Evolutionary conservation across 208 protist genomes (phyloP), one percentile per base, ranked within the genome.

Genomic region (Leishmania aethiopica): DNA sequence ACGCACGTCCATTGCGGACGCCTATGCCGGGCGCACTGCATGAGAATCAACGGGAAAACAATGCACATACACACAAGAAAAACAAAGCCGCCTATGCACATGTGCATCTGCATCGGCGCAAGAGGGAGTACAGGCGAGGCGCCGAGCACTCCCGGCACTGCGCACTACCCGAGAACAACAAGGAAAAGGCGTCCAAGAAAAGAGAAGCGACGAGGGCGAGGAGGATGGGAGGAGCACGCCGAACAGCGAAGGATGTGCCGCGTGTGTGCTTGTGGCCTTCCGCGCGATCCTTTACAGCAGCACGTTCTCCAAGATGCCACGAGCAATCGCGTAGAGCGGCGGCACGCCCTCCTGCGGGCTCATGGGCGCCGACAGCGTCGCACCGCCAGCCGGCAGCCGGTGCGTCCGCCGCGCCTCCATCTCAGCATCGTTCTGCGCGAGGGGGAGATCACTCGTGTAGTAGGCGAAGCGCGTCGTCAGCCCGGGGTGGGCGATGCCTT

Each of bases 391-490:
- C 3, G 62, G 15, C 3, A 59, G 19, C 53, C 51, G 60, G 64
- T 80, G 83, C 49, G 57, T 78, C 51, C 84, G 81, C 79, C 83
- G 55, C 66, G 77, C 60, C 84, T 91, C 92, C 81, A 88, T 81
- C 79, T 87, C 84, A 28, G 84, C 87, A 28, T 95, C 92, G 66
- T 77, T 88, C 69, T 88, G 83, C 53, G 89, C 88, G 25, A 98
- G 85, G 10, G 95, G 95, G 25, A 98, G 85, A 64, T 98, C 95
- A 79, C 90, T 96, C 22, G 93, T 95, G 88, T 96, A 98, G 91
- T 97, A 98, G 42, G 92, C 89, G 80, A 97, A 97, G 64, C 94
- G 93, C 60, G 92, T 94, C 22, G 71, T 86, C 25, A 98, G 84
- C 53, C 89, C 78, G 15, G 75, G 78, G 62, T 90, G 79, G 64